phyloP scores from a whole-genome alignment of 306 rosid species.

The Castanea mollissima region DNA sequence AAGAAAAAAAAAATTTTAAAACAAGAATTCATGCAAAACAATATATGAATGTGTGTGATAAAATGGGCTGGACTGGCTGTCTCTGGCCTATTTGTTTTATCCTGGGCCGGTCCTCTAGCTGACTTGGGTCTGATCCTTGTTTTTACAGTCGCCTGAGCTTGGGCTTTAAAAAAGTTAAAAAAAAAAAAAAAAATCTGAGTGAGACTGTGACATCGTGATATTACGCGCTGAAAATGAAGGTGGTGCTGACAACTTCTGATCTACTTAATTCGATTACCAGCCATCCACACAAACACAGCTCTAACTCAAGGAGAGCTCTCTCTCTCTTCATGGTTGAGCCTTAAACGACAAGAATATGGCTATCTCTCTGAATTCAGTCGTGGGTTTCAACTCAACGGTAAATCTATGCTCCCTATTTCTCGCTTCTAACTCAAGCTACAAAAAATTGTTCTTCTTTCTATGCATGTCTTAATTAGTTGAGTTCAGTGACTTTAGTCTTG shows the following conservation, averaged over 20 bases:
- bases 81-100: too few species aligned
- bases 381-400: constrained; percentile 62
- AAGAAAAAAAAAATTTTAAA: too few species aligned
- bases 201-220: too few species aligned
- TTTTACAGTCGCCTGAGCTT: background rate
- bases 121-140: background rate
- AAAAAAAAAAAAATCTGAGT: background rate
- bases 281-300: constrained; percentile 22
- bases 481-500: background rate
- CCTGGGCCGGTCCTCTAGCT: background rate
- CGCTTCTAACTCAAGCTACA: background rate
- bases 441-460: background rate
- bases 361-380: constrained; percentile 50
- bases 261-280: constrained; percentile 15
- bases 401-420: background rate
- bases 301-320: constrained; percentile 2
- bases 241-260: constrained; percentile 4
- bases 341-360: constrained; percentile 49
- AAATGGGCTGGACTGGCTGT: too few species aligned
- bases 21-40: too few species aligned
- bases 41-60: too few species aligned
- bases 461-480: background rate
- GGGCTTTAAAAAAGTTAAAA: background rate
- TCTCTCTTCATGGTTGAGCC: constrained; percentile 50
- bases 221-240: background rate